Percentiles rank a stretch among this genome's conserved stretches.
These are phyloP conservation scores for Entomophthora muscae DNA, from an alignment of 371 early-diverging fungal species.

Conservation along the genomic window DNA sequence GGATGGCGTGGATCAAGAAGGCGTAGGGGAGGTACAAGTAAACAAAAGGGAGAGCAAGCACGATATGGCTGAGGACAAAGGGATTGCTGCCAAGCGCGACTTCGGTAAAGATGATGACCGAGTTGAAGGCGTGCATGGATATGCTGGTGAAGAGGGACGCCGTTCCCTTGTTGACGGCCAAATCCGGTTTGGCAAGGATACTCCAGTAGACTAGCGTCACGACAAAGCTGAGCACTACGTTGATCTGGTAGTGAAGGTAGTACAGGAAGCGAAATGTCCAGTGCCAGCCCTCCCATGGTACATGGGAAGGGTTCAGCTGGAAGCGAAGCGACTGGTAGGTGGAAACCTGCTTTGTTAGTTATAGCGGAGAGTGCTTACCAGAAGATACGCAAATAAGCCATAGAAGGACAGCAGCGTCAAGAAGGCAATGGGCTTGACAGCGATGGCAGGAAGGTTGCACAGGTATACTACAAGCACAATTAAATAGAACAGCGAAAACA, in stretches of 20 bases:
- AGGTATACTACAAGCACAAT: neutral
- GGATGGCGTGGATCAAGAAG: neutral
- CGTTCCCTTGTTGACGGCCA: neutral
- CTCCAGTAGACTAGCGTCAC: conserved; percentile 2
- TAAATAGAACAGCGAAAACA: conserved; percentile 1
- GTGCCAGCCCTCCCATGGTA: neutral
- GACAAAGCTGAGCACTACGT: neutral
- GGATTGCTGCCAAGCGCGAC: neutral
- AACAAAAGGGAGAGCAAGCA: neutral
- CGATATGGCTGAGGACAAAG: neutral
- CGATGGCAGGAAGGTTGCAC: neutral
- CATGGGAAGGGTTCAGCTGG: neutral
- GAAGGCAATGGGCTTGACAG: neutral
- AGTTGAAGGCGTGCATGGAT: conserved; percentile 5
- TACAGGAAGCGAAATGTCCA: conserved; percentile 2
- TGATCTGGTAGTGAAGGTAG: neutral
- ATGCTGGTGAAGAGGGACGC: neutral
- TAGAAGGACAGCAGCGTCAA: neutral
- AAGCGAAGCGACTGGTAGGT: neutral
- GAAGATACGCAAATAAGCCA: neutral
- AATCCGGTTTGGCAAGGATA: neutral
- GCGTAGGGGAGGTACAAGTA: conserved; percentile 2
- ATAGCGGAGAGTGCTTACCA: neutral
- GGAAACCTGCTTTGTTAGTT: neutral
- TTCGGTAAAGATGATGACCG: neutral